Conservation (phyloP, 2,329 filamentous ascomycete species). For the Botryotinia convoluta region DNA sequence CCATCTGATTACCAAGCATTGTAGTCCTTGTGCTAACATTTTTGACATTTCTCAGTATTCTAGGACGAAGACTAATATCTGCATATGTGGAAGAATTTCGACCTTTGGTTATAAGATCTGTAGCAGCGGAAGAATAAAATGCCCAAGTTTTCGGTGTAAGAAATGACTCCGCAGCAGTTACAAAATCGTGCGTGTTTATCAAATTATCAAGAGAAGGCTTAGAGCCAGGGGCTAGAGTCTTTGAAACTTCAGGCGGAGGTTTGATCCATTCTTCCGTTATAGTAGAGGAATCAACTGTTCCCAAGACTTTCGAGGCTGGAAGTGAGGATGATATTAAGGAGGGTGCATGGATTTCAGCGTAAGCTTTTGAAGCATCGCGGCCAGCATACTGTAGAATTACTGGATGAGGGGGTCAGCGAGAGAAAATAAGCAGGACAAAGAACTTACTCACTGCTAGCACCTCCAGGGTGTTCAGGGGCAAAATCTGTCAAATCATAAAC, state of each 20-base stretch:
- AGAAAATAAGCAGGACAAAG: conserved; percentile 1
- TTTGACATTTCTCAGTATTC: conserved; percentile 56
- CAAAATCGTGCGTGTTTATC: conserved; percentile 61
- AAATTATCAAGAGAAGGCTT: conserved; percentile 49
- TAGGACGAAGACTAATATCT: conserved; percentile 57
- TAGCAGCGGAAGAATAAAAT: conserved; percentile 65
- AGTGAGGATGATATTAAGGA: conserved; percentile 47
- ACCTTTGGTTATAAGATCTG: conserved; percentile 63
- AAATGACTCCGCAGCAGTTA: conserved; percentile 52
- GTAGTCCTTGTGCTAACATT: conserved; percentile 49
- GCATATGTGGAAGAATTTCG: conserved; percentile 55
- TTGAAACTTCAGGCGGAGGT: conserved; percentile 38
- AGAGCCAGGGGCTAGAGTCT: conserved; percentile 23
- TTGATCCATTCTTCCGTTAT: conserved; percentile 50
- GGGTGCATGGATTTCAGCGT: conserved; percentile 50
- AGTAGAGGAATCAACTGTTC: conserved; percentile 48
- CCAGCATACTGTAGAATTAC: conserved; percentile 52
- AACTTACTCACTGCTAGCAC: conserved; percentile 48
- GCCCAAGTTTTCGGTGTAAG: conserved; percentile 65
- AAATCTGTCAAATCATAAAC: conserved; percentile 69
- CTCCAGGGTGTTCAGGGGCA: conserved; percentile 60
- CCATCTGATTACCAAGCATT: conserved; percentile 53
- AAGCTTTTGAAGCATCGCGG: conserved; percentile 52
- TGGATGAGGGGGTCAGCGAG: conserved; percentile 23
- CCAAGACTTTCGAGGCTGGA: conserved; percentile 46